Evolutionary conservation across 2,329 filamentous ascomycete genomes (phyloP).

Genomic region (Simplicillium sp.): DNA sequence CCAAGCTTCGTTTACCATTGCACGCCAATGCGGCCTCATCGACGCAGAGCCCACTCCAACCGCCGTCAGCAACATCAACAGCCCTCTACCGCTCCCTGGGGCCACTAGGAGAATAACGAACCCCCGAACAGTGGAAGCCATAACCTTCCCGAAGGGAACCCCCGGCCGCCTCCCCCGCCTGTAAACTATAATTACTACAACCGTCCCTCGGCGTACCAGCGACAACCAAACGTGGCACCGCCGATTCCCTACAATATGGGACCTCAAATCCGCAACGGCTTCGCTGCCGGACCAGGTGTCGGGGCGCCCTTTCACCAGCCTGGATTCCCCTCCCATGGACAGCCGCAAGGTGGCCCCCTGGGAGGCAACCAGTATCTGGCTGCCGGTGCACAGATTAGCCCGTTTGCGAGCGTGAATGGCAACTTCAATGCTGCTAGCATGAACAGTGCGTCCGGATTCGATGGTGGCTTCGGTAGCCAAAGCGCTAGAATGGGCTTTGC

Average conservation of each 20-base stretch:
- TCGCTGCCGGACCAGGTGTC: slow-evolving; percentile 25
- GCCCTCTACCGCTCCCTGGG: no score
- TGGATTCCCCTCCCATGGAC: slow-evolving; percentile 42
- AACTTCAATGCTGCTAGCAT: slow-evolving; percentile 49
- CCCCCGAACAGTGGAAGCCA: no score
- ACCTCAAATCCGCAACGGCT: slow-evolving; percentile 25
- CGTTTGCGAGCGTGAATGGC: slow-evolving; percentile 49
- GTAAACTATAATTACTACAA: no score
- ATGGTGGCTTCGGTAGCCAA: slow-evolving; percentile 73
- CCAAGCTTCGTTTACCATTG: no score
- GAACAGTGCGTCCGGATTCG: slow-evolving; percentile 48
- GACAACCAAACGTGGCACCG: no score
- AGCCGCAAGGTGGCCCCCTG: slow-evolving; percentile 43
- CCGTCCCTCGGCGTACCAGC: no score
- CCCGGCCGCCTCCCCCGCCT: no score
- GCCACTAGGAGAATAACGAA: no score
- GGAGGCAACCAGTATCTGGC: slow-evolving; percentile 64
- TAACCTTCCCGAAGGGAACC: no score
- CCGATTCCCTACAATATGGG: slow-evolving; percentile 16
- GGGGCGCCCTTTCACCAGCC: slow-evolving; percentile 31
- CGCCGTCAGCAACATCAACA: no score
- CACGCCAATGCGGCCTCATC: no score
- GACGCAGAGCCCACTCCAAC: no score
- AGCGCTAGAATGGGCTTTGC: slow-evolving; percentile 82
- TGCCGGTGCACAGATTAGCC: slow-evolving; percentile 57